These are phyloP conservation scores for Pseudopediastrum boryanum DNA, from an alignment of 139 green algal species.

Conservation along the genomic window DNA sequence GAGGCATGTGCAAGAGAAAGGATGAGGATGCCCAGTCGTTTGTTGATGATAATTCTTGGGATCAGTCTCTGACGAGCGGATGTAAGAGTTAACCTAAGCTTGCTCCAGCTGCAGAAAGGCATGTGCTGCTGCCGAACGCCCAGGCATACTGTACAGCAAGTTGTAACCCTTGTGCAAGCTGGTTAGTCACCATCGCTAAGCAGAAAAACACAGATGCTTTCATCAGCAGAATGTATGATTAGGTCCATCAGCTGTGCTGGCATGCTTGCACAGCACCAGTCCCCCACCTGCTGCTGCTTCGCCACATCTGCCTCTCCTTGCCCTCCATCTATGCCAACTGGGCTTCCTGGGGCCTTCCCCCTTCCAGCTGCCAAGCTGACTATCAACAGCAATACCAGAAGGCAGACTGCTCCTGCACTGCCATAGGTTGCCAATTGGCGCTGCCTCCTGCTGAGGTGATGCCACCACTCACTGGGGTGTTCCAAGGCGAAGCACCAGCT, in stretches of 20 bases:
- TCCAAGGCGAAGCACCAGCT: constrained; percentile 15
- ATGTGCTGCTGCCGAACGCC: not conserved
- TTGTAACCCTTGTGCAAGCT: too few species aligned
- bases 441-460: constrained; percentile 1
- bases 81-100: not conserved
- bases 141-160: not conserved
- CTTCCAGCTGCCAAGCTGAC: not conserved
- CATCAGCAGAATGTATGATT: too few species aligned
- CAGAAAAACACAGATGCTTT: too few species aligned
- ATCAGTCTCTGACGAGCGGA: not conserved
- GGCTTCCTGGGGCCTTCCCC: not conserved
- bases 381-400: not conserved
- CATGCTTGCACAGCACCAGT: not conserved
- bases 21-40: not conserved
- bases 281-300: not conserved
- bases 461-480: constrained; percentile 20
- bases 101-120: too few species aligned
- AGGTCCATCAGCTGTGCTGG: too few species aligned
- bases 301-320: too few species aligned
- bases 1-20: not conserved
- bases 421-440: not conserved
- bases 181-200: too few species aligned
- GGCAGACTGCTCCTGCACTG: not conserved
- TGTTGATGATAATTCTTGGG: not conserved
- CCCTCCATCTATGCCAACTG: too few species aligned